Evolutionary conservation across 225 moss, liverwort and hornwort species (phyloP).

Genomic region (Sphagnum contortum): DNA sequence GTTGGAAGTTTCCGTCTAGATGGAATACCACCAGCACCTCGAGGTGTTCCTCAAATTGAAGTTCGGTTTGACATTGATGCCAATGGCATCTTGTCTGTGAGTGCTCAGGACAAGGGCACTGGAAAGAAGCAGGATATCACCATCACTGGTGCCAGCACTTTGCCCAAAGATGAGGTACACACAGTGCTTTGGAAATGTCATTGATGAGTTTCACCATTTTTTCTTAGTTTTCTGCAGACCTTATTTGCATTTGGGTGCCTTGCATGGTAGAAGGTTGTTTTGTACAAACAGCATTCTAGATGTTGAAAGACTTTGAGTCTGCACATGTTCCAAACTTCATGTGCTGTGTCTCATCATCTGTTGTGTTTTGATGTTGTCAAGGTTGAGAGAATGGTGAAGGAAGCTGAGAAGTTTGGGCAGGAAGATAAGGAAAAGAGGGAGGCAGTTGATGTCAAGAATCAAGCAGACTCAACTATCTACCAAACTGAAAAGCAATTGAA

Average conservation of each 20-base stretch:
- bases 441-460: conserved; percentile 42
- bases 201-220: too few relatives aligned
- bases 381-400: conserved; percentile 57
- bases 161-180: conserved; percentile 52
- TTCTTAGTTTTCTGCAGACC: background rate
- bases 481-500: conserved; percentile 50
- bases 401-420: conserved; percentile 44
- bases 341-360: too few relatives aligned
- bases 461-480: conserved; percentile 12
- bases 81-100: conserved; percentile 61
- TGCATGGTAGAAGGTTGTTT: too few relatives aligned
- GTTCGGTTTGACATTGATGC: conserved; percentile 73
- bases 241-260: too few relatives aligned
- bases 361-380: conserved; percentile 5
- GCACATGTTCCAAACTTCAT: too few relatives aligned
- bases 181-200: too few relatives aligned
- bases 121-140: conserved; percentile 79
- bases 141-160: conserved; percentile 62
- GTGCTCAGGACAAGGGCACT: conserved; percentile 63
- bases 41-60: conserved; percentile 73
- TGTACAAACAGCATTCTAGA: too few relatives aligned
- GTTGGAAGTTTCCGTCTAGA: too few relatives aligned
- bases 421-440: conserved; percentile 37
- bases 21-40: too few relatives aligned
- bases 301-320: too few relatives aligned